Conservation (phyloP, 2,329 filamentous ascomycete species). For the Neofusicoccum cordaticola region DNA sequence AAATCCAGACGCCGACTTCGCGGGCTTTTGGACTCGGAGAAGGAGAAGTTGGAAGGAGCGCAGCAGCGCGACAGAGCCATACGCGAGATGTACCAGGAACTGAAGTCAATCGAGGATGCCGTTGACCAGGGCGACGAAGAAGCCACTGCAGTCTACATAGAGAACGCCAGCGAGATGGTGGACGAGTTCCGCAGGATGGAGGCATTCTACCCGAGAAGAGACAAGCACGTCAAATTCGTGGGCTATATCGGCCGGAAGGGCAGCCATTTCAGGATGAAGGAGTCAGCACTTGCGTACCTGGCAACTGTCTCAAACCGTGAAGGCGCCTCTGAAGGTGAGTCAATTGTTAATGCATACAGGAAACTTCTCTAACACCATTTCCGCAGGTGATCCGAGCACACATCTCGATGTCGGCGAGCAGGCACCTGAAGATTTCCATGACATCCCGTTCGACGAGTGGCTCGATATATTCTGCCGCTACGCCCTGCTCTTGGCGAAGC, state of each 20-base stretch:
- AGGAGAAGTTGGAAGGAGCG: conserved; percentile 21
- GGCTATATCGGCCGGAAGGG: conserved; percentile 35
- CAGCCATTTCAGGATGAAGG: conserved; percentile 16
- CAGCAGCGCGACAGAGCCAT: conserved; percentile 37
- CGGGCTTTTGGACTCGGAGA: conserved; percentile 5
- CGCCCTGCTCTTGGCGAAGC: conserved; percentile 69
- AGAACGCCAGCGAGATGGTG: conserved; percentile 57
- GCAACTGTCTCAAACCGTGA: conserved; percentile 19
- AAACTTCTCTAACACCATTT: neutral
- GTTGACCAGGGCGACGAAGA: conserved; percentile 50
- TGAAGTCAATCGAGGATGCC: conserved; percentile 40
- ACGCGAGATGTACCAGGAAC: conserved; percentile 42
- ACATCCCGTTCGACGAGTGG: conserved; percentile 81
- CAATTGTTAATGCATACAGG: neutral
- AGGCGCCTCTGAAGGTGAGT: conserved; percentile 42
- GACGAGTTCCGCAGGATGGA: conserved; percentile 60
- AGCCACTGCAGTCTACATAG: conserved; percentile 56
- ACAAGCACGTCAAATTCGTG: conserved; percentile 43
- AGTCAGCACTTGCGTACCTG: conserved; percentile 9
- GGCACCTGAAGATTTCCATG: conserved; percentile 63
- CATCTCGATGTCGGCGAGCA: neutral
- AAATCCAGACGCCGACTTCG: conserved; percentile 13
- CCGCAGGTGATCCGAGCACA: neutral
- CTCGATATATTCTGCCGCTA: conserved; percentile 88
- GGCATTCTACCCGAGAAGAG: conserved; percentile 55